Percentiles rank a stretch among this genome's conserved stretches.
These are phyloP conservation scores for Nicotiana benthamiana DNA, from an alignment of 257 asterid genomes.

Conservation along the genomic window DNA sequence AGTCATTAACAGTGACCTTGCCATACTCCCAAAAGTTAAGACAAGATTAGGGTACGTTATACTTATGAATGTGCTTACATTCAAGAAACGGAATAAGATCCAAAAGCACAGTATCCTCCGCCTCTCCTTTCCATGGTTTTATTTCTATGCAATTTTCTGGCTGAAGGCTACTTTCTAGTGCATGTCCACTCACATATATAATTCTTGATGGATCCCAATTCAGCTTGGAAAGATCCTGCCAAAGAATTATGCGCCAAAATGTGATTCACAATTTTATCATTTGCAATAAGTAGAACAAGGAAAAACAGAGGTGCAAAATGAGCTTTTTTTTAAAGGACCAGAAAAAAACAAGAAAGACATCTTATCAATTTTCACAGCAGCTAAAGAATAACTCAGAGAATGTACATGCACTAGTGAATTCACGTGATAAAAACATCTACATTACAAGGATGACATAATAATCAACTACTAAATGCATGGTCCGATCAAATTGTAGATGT, in stretches of 20 bases:
- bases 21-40: too few species aligned
- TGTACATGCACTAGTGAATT: background rate
- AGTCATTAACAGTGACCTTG: background rate
- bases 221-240: slow-evolving; percentile 81
- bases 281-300: background rate
- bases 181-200: slow-evolving; percentile 71
- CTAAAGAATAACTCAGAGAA: background rate
- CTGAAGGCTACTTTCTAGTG: slow-evolving; percentile 75
- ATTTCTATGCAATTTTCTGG: slow-evolving; percentile 62
- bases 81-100: slow-evolving; percentile 93
- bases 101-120: slow-evolving; percentile 68
- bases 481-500: background rate
- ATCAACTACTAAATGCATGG: background rate
- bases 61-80: slow-evolving; percentile 36
- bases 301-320: background rate
- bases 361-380: background rate
- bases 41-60: too few species aligned
- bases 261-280: background rate
- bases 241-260: slow-evolving; percentile 11
- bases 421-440: background rate
- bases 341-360: background rate
- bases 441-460: background rate
- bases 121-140: slow-evolving; percentile 75
- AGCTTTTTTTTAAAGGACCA: background rate
- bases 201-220: slow-evolving; percentile 80